Conservation (phyloP, 768 basidiomycete species). For the Rhodocollybia butyracea region DNA sequence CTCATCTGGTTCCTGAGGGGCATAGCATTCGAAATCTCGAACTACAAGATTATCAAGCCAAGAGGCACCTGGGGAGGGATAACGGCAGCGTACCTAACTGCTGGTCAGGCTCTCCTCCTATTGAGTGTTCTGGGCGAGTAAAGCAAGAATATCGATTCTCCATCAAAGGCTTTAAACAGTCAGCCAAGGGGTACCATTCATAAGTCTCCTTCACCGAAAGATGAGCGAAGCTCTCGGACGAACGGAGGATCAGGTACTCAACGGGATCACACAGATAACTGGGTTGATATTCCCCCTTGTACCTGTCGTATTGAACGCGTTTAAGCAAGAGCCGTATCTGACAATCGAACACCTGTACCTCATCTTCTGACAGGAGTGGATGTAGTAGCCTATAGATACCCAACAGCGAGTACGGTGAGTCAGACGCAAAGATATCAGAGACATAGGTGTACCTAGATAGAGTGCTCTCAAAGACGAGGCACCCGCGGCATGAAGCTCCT, state of each 20-base stretch:
- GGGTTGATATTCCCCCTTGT: constrained; percentile 91
- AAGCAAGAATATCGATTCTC: constrained; percentile 68
- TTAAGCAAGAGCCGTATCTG: neutral
- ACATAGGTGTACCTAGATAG: constrained; percentile 73
- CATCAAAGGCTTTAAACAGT: constrained; percentile 61
- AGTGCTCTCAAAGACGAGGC: constrained; percentile 57
- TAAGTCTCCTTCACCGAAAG: constrained; percentile 59
- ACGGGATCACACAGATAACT: constrained; percentile 89
- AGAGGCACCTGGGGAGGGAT: too few species aligned
- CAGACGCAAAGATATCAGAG: neutral
- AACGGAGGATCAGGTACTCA: constrained; percentile 14
- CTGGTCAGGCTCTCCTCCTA: constrained; percentile 26
- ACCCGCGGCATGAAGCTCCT: constrained; percentile 74
- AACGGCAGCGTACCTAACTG: constrained; percentile 13
- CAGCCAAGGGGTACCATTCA: constrained; percentile 67
- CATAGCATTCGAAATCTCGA: neutral
- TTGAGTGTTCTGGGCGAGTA: constrained; percentile 57
- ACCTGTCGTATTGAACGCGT: constrained; percentile 25
- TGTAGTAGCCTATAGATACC: constrained; percentile 72
- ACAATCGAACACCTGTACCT: constrained; percentile 17
- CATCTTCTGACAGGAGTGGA: constrained; percentile 93
- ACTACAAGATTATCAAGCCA: neutral
- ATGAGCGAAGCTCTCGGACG: neutral
- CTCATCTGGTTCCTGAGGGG: constrained; percentile 1
- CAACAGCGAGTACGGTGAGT: neutral